These are phyloP conservation scores for Venturia asperata DNA, from an alignment of 2,329 filamentous ascomycete genomes.

Conservation along the genomic window DNA sequence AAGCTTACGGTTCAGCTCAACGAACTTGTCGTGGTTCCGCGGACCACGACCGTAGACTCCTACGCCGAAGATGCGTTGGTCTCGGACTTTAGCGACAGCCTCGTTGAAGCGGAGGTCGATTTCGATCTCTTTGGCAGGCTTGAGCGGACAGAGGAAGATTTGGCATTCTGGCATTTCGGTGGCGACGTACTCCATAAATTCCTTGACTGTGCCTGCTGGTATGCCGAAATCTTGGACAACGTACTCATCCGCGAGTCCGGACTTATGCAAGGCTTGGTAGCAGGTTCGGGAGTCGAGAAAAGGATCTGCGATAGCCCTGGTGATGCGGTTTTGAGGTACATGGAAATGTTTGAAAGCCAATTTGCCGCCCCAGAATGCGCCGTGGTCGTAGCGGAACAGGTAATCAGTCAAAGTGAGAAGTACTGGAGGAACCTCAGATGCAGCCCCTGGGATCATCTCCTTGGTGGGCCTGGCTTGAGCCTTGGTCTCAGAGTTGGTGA, in stretches of 20 bases:
- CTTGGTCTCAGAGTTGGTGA: background rate
- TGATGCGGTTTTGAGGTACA: slow-evolving; percentile 57
- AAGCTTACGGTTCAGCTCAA: slow-evolving; percentile 51
- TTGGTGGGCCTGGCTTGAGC: slow-evolving; percentile 6
- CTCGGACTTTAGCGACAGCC: slow-evolving; percentile 3
- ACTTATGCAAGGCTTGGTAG: slow-evolving; percentile 58
- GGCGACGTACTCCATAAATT: slow-evolving; percentile 17
- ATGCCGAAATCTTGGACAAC: slow-evolving; percentile 55
- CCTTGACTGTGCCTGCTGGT: slow-evolving; percentile 26
- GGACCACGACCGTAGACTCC: slow-evolving; percentile 48
- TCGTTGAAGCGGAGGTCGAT: slow-evolving; percentile 6
- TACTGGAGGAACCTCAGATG: slow-evolving; percentile 36
- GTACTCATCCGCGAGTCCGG: slow-evolving; percentile 36
- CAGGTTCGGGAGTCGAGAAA: slow-evolving; percentile 59
- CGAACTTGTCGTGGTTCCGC: slow-evolving; percentile 31
- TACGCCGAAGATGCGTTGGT: slow-evolving; percentile 47
- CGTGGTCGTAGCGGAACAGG: slow-evolving; percentile 64
- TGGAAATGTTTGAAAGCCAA: slow-evolving; percentile 59
- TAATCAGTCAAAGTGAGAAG: slow-evolving; percentile 58
- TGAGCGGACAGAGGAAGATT: slow-evolving; percentile 41
- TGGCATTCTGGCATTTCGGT: slow-evolving; percentile 30
- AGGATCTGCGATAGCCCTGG: slow-evolving; percentile 52
- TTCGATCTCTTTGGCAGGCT: slow-evolving; percentile 6
- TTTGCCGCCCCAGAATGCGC: slow-evolving; percentile 59
- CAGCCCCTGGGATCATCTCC: background rate